Conservation (phyloP, 768 basidiomycete species). For the Melanogaster broomeanus region DNA sequence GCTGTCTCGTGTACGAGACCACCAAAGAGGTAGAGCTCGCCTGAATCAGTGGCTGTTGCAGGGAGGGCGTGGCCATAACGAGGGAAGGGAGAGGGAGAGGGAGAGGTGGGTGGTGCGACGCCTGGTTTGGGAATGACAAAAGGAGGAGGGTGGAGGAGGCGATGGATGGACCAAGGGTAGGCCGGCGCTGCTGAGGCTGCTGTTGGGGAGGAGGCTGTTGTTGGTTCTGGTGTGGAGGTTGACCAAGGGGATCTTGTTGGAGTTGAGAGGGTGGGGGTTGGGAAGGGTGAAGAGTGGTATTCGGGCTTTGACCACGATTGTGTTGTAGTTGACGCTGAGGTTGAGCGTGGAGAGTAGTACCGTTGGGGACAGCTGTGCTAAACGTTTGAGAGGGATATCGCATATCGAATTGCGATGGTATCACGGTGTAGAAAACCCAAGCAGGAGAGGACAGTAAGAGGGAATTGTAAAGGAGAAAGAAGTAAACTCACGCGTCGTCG, state of each 20-base stretch:
- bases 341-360: conserved; percentile 24
- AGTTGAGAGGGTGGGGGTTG: conserved; percentile 30
- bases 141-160: conserved; percentile 70
- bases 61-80: conserved; percentile 95
- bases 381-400: not conserved
- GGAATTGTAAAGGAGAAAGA: not conserved
- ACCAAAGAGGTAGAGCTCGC: conserved; percentile 95
- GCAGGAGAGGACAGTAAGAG: not conserved
- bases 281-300: conserved; percentile 26
- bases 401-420: not conserved
- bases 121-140: conserved; percentile 64
- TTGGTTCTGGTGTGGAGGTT: conserved; percentile 36
- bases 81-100: conserved; percentile 90
- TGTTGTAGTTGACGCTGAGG: conserved; percentile 39
- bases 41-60: conserved; percentile 68
- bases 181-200: conserved; percentile 52
- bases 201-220: conserved; percentile 29
- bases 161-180: conserved; percentile 84
- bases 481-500: conserved; percentile 39
- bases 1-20: conserved; percentile 91
- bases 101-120: conserved; percentile 59
- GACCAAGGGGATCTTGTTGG: conserved; percentile 1
- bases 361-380: conserved; percentile 22
- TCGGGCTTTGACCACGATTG: conserved; percentile 37
- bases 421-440: too few relatives aligned